These are phyloP conservation scores for Phlebopus sp. DNA, from an alignment of 1,284 basidiomycete genomes.

Conservation along the genomic window DNA sequence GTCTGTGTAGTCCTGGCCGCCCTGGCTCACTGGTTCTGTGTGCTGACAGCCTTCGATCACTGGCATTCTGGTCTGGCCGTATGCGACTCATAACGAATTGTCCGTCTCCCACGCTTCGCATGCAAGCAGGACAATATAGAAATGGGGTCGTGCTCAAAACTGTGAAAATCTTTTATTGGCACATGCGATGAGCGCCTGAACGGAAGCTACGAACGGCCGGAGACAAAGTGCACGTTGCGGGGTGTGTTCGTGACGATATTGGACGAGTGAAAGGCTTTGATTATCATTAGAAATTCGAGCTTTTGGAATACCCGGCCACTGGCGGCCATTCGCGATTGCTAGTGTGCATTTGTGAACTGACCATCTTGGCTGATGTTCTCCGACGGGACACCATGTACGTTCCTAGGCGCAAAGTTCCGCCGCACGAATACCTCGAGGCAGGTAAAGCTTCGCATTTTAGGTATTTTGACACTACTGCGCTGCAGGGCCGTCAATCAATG, in stretches of 20 bases:
- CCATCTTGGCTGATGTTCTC: constrained; percentile 18
- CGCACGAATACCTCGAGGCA: constrained; percentile 37
- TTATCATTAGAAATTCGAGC: constrained; percentile 30
- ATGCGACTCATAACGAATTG: constrained; percentile 31
- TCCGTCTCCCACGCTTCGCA: constrained; percentile 24
- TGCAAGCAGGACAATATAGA: constrained; percentile 21
- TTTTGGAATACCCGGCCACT: constrained; percentile 15
- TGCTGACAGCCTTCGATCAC: constrained; percentile 55
- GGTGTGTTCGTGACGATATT: constrained; percentile 18
- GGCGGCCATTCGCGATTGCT: constrained; percentile 26
- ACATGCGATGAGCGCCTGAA: constrained; percentile 12
- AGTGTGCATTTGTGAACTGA: constrained; percentile 10
- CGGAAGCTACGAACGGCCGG: constrained; percentile 16
- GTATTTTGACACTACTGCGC: constrained; percentile 29
- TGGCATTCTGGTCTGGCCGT: constrained; percentile 44
- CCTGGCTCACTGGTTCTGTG: constrained; percentile 67
- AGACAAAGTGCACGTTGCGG: constrained; percentile 32
- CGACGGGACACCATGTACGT: constrained; percentile 22
- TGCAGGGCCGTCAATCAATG: constrained; percentile 32
- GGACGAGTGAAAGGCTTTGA: constrained; percentile 24
- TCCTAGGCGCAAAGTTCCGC: constrained; percentile 30
- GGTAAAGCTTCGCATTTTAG: constrained; percentile 27
- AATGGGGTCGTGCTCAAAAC: constrained; percentile 9
- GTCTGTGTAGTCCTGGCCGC: constrained; percentile 78
- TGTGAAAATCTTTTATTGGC: constrained; percentile 21